phyloP scores from a whole-genome alignment of 2,329 filamentous ascomycete species.

The Nigrospora oryzae region DNA sequence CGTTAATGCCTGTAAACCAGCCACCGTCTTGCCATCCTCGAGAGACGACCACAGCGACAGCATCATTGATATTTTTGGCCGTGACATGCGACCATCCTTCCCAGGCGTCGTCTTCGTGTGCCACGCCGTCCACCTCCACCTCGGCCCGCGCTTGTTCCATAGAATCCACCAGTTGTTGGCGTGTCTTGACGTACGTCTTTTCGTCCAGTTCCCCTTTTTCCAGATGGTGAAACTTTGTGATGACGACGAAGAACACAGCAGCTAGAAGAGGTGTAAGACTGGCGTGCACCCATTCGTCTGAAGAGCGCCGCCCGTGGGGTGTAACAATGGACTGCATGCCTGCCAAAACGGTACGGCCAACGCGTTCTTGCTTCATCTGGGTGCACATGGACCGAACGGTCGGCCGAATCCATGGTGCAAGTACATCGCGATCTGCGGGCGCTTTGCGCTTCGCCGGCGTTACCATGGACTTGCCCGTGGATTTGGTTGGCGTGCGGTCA shows the following conservation, averaged over 20 bases:
- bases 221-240: constrained; percentile 36
- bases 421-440: constrained; percentile 13
- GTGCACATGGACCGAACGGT: constrained; percentile 58
- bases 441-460: constrained; percentile 8
- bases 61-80: constrained; percentile 50
- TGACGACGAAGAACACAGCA: constrained; percentile 52
- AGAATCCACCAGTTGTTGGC: constrained; percentile 37
- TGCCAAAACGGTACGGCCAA: constrained; percentile 66
- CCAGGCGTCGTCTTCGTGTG: constrained; percentile 42
- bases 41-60: constrained; percentile 49
- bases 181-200: constrained; percentile 34
- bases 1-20: constrained; percentile 54
- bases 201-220: constrained; percentile 28
- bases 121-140: constrained; percentile 21
- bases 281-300: constrained; percentile 39
- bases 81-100: constrained; percentile 41
- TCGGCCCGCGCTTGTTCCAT: constrained; percentile 31
- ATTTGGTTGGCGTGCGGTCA: constrained; percentile 33
- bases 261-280: constrained; percentile 48
- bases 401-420: constrained; percentile 62
- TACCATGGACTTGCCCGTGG: constrained; percentile 19
- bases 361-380: constrained; percentile 47
- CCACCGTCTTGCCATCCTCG: constrained; percentile 50
- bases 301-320: constrained; percentile 31
- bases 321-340: constrained; percentile 54